Base-by-base conservation (phyloP, 139 green algal species). In the Spirogloea muscicola region DNA sequence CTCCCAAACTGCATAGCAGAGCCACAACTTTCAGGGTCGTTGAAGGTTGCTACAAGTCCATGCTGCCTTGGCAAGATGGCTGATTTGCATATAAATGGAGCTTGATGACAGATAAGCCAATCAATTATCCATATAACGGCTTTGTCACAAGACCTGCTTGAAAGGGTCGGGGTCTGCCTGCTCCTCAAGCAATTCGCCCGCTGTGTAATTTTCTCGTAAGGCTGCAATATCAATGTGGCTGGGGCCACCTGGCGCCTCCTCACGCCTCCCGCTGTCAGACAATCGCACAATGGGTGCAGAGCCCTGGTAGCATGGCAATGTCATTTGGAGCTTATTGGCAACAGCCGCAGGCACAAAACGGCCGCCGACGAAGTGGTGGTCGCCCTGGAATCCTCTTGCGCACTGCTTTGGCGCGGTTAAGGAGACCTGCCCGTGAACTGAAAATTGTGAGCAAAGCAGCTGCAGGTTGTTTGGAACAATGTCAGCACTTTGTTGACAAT, bases 401-500 rank as follows among this genome's bases (percentile, higher is more conserved):
- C 79, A 88, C 13, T 86, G 39, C 88, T 99, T 99, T 39, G 94
- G 94, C 3, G 93, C 91, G 0, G 94, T 97, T 10, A 99, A 87
- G 4, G 89, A 96, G 2, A 88, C 48, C 49, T 82, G 75, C n/a
- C 9, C 4, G 16, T 21, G 55, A n/a, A n/a, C n/a, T n/a, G n/a
- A n/a, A n/a, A n/a, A n/a, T n/a, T n/a, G n/a, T n/a, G n/a, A n/a
- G n/a, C n/a, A n/a, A n/a, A n/a, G n/a, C n/a, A n/a, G n/a, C n/a
- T n/a, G n/a, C n/a, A n/a, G n/a, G n/a, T n/a, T n/a, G n/a, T n/a
- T n/a, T n/a, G n/a, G n/a, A n/a, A n/a, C n/a, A n/a, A n/a, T n/a
- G n/a, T n/a, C n/a, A n/a, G n/a, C n/a, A n/a, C n/a, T n/a, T n/a
- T n/a, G n/a, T n/a, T n/a, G n/a, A n/a, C n/a, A n/a, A n/a, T n/a